Base-by-base conservation (phyloP, 495 filamentous ascomycete species). In the Acidiella bohemica region DNA sequence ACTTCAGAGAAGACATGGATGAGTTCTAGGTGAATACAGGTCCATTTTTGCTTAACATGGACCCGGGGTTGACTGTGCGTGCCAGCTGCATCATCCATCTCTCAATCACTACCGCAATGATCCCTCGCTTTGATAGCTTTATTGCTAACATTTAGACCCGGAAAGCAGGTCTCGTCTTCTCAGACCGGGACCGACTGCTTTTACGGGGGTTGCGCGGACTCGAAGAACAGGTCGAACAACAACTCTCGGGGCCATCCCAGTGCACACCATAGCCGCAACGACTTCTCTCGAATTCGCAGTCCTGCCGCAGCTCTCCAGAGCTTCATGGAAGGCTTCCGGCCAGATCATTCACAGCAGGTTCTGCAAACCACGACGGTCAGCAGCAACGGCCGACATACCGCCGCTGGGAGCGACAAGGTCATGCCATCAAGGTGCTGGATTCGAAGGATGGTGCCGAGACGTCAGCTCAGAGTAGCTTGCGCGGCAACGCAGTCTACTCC, bases 91-190 rank as follows among this genome's bases (percentile, higher is more conserved):
- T 42, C 29, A 30, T 42, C 16, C 39, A 42, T 26, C 29, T 42
- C 7, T 33, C 28, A 4, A n/a, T 32, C 39, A 42, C 34, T 30
- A 42, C 39, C 13, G 28, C 39, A 7, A 42, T 30, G 9, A 24
- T 42, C 39, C 39, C 39, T 4, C 39, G 39, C 3, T 33, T 42
- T 22, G 34, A 42, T 30, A 33, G 39, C 39, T 42, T 42, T 30
- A 34, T 42, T 30, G 26, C 39, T 18, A 30, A 42, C 39, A 18
- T 42, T 3, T 30, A 42, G 30, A 42, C 39, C 28, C 12, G 21
- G 20, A 28, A 42, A 14, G 30, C 22, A 11, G 39, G 39, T 12
- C 39, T 42, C 3, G 28, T 20, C 20, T 24, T 42, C 5, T 33
- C 39, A 20, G 17, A 17, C 3, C 27, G 29, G 3, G 39, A 33